Conservation (phyloP, 805 yeast genomes). For the Metschnikowia corniflorae region DNA sequence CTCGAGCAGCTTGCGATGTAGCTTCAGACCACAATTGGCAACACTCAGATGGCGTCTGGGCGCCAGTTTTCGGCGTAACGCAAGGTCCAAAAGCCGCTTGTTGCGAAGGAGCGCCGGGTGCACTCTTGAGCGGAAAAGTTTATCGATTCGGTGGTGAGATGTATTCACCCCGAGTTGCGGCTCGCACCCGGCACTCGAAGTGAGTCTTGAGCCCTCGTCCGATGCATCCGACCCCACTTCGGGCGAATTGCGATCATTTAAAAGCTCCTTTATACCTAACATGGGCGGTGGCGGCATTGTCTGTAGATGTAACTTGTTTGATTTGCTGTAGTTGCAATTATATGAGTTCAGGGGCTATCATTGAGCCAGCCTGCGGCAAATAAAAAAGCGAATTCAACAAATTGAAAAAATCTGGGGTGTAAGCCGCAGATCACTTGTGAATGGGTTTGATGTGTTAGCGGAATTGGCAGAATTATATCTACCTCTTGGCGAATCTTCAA, state of each 20-base stretch:
- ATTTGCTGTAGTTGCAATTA: too few species aligned
- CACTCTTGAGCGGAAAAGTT: conserved; percentile 16
- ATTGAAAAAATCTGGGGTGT: too few species aligned
- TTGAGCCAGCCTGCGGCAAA: too few species aligned
- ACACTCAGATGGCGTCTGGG: conserved; percentile 15
- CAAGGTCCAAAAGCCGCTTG: conserved; percentile 25
- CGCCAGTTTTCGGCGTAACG: conserved; percentile 32
- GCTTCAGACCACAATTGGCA: conserved; percentile 21
- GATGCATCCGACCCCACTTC: conserved; percentile 6
- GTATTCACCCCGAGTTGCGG: conserved; percentile 12
- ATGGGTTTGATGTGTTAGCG: too few species aligned
- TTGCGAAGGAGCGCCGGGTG: conserved; percentile 14
- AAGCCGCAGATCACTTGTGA: too few species aligned
- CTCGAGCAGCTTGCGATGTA: conserved; percentile 44
- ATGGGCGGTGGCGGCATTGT: conserved; percentile 9
- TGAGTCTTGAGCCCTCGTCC: conserved; percentile 5
- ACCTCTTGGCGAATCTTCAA: too few species aligned
- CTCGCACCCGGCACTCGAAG: conserved; percentile 8
- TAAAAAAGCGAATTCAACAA: too few species aligned
- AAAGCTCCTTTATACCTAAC: conserved; percentile 20
- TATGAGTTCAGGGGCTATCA: too few species aligned
- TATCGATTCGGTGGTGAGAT: conserved; percentile 6
- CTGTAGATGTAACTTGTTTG: too few species aligned
- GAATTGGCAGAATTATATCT: too few species aligned
- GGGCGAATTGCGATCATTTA: conserved; percentile 12